Conservation (phyloP, 305 asterid species). For the Fraxinus velutina region DNA sequence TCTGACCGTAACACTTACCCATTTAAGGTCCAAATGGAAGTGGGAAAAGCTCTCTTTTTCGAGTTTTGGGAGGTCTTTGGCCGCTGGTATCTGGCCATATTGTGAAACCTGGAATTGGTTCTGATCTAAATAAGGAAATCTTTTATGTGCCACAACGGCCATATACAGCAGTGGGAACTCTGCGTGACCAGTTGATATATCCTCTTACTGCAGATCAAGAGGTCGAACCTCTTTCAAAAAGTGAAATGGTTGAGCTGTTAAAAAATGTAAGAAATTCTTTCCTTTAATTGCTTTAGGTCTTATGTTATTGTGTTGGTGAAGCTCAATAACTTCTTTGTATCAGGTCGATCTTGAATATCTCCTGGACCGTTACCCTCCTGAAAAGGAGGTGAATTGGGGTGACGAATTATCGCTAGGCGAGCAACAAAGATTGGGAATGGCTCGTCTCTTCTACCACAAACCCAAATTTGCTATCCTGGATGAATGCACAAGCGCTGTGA, state of each 20-base stretch:
- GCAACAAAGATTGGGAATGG: conserved; percentile 99
- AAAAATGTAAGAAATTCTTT: conserved; percentile 63
- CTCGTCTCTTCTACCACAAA: conserved; percentile 96
- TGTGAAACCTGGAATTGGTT: conserved; percentile 95
- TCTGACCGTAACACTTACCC: conserved; percentile 23
- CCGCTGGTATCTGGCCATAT: conserved; percentile 93
- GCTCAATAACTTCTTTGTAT: conserved; percentile 17
- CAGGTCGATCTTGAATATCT: conserved; percentile 99
- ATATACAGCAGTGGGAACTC: conserved; percentile 93
- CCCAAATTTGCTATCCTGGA: conserved; percentile 97
- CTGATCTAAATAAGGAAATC: conserved; percentile 96
- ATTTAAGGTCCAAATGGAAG: conserved; percentile 97
- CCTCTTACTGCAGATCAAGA: conserved; percentile 90
- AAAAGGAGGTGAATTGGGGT: conserved; percentile 97
- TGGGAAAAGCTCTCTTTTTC: conserved; percentile 97
- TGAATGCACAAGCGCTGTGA: conserved; percentile 98
- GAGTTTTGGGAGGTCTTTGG: conserved; percentile 99
- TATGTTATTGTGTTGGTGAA: conserved; percentile 13
- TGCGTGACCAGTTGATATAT: conserved; percentile 95
- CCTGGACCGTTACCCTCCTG: conserved; percentile 85
- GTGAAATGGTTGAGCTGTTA: conserved; percentile 85
- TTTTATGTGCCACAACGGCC: conserved; percentile 99
- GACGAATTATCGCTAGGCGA: conserved; percentile 95
- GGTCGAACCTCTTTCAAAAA: conserved; percentile 64
- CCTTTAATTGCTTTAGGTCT: conserved; percentile 6